Percentiles rank a stretch among this genome's conserved stretches.
Conservation (phyloP, 2,329 filamentous ascomycete species). For the Venturia carpophila region DNA sequence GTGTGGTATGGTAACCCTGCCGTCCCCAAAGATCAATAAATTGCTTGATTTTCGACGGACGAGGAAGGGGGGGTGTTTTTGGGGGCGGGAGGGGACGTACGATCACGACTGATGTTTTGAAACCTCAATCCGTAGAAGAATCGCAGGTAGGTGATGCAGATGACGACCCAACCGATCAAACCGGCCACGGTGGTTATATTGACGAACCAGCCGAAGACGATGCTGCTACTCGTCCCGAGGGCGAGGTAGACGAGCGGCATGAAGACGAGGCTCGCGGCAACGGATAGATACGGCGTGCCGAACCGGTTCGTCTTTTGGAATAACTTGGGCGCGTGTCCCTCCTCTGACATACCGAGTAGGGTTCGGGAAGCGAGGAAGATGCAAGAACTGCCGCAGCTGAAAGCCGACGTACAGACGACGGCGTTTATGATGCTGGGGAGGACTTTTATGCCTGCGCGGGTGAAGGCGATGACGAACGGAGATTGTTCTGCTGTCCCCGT, state of each 20-base stretch:
- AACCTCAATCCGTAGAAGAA: slow-evolving; percentile 40
- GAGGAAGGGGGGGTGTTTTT: no score
- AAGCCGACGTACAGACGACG: slow-evolving; percentile 44
- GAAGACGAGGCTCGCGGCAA: slow-evolving; percentile 19
- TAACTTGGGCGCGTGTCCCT: slow-evolving; percentile 34
- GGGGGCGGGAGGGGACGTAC: background rate
- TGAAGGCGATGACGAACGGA: slow-evolving; percentile 60
- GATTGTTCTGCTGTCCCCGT: slow-evolving; percentile 34
- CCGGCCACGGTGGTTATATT: slow-evolving; percentile 39
- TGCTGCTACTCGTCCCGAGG: slow-evolving; percentile 29
- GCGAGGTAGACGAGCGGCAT: slow-evolving; percentile 27
- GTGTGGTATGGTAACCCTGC: background rate
- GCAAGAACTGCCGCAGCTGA: slow-evolving; percentile 26
- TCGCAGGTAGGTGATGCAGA: slow-evolving; percentile 42
- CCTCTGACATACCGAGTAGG: slow-evolving; percentile 35
- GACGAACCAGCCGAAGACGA: slow-evolving; percentile 39
- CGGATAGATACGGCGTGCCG: slow-evolving; percentile 1
- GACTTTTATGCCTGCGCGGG: slow-evolving; percentile 51
- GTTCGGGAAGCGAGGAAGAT: slow-evolving; percentile 33
- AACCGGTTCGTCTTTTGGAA: slow-evolving; percentile 27
- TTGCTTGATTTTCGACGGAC: no score
- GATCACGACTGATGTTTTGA: slow-evolving; percentile 32
- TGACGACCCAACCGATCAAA: slow-evolving; percentile 38
- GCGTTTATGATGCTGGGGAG: slow-evolving; percentile 61
- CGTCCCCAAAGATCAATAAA: no score